These are phyloP conservation scores for Alternaria burnsii DNA, from an alignment of 2,329 filamentous ascomycete genomes.

Conservation along the genomic window DNA sequence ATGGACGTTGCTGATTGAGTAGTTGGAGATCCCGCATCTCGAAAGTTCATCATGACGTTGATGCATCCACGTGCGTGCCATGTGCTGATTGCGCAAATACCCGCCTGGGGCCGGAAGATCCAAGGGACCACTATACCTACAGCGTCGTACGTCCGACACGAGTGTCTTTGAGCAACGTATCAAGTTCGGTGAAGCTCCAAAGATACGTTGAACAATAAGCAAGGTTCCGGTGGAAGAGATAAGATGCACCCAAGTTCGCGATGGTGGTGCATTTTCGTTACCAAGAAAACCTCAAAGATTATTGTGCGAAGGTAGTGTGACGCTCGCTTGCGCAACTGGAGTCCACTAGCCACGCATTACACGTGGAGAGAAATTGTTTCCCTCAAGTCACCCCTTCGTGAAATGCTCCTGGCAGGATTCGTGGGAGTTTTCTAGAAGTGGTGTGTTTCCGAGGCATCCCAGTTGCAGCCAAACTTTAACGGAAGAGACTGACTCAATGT, in stretches of 20 bases:
- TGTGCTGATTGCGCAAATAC: constrained; percentile 16
- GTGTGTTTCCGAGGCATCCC: constrained; percentile 17
- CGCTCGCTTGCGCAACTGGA: constrained; percentile 1
- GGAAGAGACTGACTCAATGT: constrained; percentile 25
- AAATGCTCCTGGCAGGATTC: neutral
- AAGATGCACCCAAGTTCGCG: neutral
- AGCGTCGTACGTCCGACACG: constrained; percentile 4
- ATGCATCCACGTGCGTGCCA: constrained; percentile 17
- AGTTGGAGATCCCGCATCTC: constrained; percentile 5
- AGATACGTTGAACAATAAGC: neutral
- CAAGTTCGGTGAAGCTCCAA: neutral
- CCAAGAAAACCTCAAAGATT: constrained; percentile 2
- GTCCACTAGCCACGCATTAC: neutral
- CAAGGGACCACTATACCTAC: constrained; percentile 3
- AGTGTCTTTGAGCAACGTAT: neutral
- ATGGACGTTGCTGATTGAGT: constrained; percentile 7
- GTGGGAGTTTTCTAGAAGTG: constrained; percentile 12
- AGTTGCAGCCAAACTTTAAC: constrained; percentile 24
- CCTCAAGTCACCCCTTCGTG: neutral
- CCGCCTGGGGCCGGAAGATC: constrained; percentile 18
- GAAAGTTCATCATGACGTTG: constrained; percentile 15
- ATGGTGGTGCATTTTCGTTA: neutral
- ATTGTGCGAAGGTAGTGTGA: neutral
- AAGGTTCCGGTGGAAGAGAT: neutral
- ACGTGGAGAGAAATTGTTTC: neutral